Percentiles rank a stretch among this genome's conserved stretches.
phyloP scores from a whole-genome alignment of 495 filamentous ascomycete species.

The Penicillium goetzii region DNA sequence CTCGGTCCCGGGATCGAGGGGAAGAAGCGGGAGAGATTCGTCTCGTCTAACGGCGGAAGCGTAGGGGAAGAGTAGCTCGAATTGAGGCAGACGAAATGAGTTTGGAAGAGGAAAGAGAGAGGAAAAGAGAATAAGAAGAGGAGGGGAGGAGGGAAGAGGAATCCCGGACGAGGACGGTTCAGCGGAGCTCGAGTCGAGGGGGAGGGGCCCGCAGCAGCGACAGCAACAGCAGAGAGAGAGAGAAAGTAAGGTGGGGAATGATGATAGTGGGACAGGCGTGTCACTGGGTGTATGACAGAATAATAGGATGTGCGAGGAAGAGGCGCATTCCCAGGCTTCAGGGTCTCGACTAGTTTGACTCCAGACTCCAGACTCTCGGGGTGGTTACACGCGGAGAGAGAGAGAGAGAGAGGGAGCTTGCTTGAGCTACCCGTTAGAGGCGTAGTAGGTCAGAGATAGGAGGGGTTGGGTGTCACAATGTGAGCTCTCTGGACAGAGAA shows the following conservation, averaged over 20 bases:
- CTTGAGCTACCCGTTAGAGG: not conserved
- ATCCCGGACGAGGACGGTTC: constrained; percentile 1
- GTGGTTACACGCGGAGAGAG: not conserved
- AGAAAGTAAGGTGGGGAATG: constrained; percentile 24
- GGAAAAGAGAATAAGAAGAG: constrained; percentile 8
- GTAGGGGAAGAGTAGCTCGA: not conserved
- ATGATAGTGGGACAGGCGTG: constrained; percentile 32
- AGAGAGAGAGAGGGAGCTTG: not conserved
- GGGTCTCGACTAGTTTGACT: not conserved
- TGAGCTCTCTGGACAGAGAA: too few relatives aligned
- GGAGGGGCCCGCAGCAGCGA: constrained; percentile 19
- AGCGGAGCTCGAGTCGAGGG: constrained; percentile 19
- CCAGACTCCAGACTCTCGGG: too few relatives aligned
- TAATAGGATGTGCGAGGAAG: constrained; percentile 13
- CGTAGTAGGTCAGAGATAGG: not conserved
- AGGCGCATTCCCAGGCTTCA: constrained; percentile 2
- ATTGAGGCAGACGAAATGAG: not conserved
- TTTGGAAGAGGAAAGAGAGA: not conserved
- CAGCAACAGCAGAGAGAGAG: constrained; percentile 10
- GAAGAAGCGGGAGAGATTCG: not conserved
- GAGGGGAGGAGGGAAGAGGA: constrained; percentile 8
- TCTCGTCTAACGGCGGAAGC: not conserved
- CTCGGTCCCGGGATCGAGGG: constrained; percentile 25
- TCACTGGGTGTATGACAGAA: constrained; percentile 17
- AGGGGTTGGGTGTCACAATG: too few relatives aligned